Evolutionary conservation across 768 basidiomycete genomes (phyloP).

Genomic region (Daedalea quercina): DNA sequence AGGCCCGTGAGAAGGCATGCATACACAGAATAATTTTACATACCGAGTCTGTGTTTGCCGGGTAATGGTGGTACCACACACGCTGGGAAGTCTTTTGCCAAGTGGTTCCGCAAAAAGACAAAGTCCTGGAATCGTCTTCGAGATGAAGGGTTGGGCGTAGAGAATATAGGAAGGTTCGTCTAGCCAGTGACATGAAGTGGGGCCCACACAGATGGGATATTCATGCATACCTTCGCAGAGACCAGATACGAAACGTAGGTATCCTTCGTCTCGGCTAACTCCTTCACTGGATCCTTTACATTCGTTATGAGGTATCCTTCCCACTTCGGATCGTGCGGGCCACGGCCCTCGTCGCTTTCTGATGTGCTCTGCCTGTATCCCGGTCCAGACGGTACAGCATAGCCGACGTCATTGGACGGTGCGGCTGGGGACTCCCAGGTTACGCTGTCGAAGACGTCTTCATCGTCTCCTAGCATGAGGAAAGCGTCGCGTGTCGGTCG

Average conservation of each 20-base stretch:
- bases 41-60: conserved; percentile 94
- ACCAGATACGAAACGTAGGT: conserved; percentile 95
- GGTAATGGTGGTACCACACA: conserved; percentile 97
- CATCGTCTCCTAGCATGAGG: conserved; percentile 75
- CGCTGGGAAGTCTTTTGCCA: conserved; percentile 89
- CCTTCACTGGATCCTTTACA: conserved; percentile 92
- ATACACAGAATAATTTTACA: conserved; percentile 20
- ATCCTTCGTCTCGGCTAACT: conserved; percentile 95
- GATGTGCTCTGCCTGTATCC: conserved; percentile 79
- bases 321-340: conserved; percentile 83
- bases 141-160: conserved; percentile 61
- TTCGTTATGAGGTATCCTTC: conserved; percentile 77
- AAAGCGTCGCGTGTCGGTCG: background rate
- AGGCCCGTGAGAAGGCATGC: background rate
- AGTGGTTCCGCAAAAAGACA: conserved; percentile 84
- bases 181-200: conserved; percentile 24
- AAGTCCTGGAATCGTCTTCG: conserved; percentile 96
- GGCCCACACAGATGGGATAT: background rate
- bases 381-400: conserved; percentile 44
- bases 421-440: conserved; percentile 80
- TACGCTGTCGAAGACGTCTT: conserved; percentile 88
- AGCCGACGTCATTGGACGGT: conserved; percentile 39
- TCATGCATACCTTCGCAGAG: conserved; percentile 60
- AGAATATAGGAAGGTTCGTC: conserved; percentile 90
- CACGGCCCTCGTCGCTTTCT: conserved; percentile 55